phyloP scores from a whole-genome alignment of 2,329 filamentous ascomycete species.

The Botrytis squamosa region DNA sequence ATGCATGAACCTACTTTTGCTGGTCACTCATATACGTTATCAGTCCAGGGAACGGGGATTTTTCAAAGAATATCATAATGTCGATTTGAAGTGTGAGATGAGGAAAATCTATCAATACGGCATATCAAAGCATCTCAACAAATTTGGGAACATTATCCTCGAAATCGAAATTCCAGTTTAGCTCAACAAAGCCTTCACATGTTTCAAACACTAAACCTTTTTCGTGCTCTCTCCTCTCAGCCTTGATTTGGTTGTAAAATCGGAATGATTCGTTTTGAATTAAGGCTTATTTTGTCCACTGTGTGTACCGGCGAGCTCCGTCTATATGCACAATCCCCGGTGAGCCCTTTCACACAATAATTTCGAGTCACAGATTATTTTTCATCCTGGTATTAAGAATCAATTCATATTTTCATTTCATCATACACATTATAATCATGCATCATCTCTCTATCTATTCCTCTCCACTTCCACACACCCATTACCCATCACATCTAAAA shows the following conservation, averaged over 20 bases:
- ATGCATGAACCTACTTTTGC: neutral
- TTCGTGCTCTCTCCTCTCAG: neutral
- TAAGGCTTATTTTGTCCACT: neutral
- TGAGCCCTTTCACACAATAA: neutral
- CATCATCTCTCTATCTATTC: neutral
- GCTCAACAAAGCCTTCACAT: neutral
- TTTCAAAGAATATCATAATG: neutral
- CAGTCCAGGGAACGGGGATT: neutral
- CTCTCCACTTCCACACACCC: neutral
- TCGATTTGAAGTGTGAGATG: neutral
- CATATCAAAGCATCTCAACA: neutral
- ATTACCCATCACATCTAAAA: neutral
- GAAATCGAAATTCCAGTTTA: neutral
- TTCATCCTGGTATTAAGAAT: neutral
- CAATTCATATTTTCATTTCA: neutral
- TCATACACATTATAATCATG: neutral
- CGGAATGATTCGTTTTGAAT: neutral
- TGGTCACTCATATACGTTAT: neutral
- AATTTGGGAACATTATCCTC: neutral
- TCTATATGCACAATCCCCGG: neutral
- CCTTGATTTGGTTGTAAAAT: neutral
- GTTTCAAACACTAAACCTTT: neutral
- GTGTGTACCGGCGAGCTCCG: neutral
- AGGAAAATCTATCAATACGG: neutral
- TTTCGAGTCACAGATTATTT: neutral